Conservation (phyloP, 2,329 filamentous ascomycete genomes). For the Epichloe amarillans region DNA sequence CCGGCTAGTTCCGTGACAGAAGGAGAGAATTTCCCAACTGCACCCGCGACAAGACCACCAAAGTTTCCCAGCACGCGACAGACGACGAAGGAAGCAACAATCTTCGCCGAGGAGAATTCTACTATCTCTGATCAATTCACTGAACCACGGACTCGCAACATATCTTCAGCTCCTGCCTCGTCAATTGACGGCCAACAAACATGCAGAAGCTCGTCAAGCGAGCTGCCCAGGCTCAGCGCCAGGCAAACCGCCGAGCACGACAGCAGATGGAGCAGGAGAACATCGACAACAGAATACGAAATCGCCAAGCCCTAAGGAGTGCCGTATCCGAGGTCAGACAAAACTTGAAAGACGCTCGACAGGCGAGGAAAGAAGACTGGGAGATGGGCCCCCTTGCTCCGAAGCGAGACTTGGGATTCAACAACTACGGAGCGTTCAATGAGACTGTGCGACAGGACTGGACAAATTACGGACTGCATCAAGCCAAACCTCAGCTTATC, state of each 20-base stretch:
- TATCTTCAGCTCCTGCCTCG: background rate
- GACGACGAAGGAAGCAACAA: background rate
- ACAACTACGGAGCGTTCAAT: constrained; percentile 43
- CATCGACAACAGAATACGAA: constrained; percentile 16
- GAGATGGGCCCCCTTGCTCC: constrained; percentile 64
- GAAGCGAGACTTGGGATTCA: constrained; percentile 54
- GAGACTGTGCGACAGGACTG: constrained; percentile 25
- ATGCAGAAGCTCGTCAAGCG: constrained; percentile 64
- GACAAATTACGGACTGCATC: constrained; percentile 18
- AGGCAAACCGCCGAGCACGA: constrained; percentile 37
- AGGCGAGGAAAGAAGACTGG: constrained; percentile 61
- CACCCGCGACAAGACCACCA: background rate
- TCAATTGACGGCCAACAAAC: constrained; percentile 3
- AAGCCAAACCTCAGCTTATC: constrained; percentile 20
- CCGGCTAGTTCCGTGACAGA: constrained; percentile 2
- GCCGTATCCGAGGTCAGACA: constrained; percentile 20
- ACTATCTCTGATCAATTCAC: background rate
- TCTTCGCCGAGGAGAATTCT: background rate
- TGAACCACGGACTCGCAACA: background rate
- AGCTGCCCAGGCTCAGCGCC: constrained; percentile 52
- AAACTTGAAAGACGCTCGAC: constrained; percentile 27
- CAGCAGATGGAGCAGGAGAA: constrained; percentile 22
- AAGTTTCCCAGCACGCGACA: background rate
- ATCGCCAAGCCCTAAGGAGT: constrained; percentile 17
- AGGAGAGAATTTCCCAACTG: background rate